Base-by-base conservation (phyloP, 2,329 filamentous ascomycete species). In the Diaporthe aspalathi region DNA sequence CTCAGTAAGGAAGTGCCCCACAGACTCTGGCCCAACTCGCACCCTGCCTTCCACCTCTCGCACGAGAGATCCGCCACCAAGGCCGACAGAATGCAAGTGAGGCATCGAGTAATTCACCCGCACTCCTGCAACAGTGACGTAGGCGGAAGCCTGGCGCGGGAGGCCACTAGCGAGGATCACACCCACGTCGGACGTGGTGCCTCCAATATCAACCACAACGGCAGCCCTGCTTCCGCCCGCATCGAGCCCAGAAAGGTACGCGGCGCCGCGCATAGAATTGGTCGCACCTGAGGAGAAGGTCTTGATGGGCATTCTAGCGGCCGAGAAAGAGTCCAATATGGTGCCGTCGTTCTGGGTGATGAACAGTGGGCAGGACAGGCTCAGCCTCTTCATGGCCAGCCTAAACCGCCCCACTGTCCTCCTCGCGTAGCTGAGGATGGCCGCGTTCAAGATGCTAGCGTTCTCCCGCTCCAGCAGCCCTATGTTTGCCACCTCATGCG, bases 131-230 rank as follows among this genome's bases (percentile, higher is more conserved):
- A 87, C 79, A 47, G 83, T 79, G 16, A 81, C 82, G 70, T 83
- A 85, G 3, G 83, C 83, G 20, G 83, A 81, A 47, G 84, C 83
- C 74, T 84, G 82, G 47, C 84, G 81, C 0, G 86, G 86, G 27
- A 87, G 82, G 0, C 85, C 85, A 43, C 80, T 86, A 3, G 85
- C 65, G 79, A 87, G 16, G 5, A 89, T 73, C 0, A 86, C 75
- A 5, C 87, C 85, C 7, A 86, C 83, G 70, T 89, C 86, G 0
- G 85, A 83, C 0, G 86, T 89, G 0, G 87, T 89, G 17, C 87
- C 86, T 5, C 87, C 86, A 24, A 89, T 83, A 75, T 88, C 86
- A 5, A 88, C 82, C 0, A 89, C 86, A 66, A 86, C 81, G 73
- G 72, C 68, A 29, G 70, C 57, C 17, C 35, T 32, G 7, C 57